These are phyloP conservation scores for Micractinium sp. DNA, from an alignment of 139 green algal genomes.

Conservation along the genomic window DNA sequence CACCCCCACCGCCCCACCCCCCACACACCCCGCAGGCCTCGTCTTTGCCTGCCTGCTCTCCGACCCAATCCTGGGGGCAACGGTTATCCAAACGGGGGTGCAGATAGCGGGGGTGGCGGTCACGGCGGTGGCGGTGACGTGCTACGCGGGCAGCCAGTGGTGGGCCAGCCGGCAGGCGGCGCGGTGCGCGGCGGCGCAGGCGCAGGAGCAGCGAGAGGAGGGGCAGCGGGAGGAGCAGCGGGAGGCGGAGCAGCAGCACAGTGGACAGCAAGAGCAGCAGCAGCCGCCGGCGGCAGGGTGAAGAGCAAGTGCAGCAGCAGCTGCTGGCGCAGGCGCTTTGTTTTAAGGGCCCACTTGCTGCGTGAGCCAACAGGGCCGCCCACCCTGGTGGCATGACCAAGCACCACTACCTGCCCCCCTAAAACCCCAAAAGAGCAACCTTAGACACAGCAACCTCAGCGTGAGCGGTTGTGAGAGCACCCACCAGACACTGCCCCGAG, in stretches of 20 bases:
- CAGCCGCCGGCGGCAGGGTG: neutral
- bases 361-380: too few relatives aligned
- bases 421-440: too few relatives aligned
- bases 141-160: slow-evolving; percentile 13
- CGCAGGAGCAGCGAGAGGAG: neutral
- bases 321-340: neutral
- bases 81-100: slow-evolving; percentile 12
- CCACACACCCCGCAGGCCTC: neutral
- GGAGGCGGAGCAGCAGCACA: too few relatives aligned
- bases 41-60: slow-evolving; percentile 11
- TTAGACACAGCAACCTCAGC: too few relatives aligned
- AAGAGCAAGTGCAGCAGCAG: neutral
- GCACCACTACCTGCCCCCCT: too few relatives aligned
- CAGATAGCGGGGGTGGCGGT: slow-evolving; percentile 25
- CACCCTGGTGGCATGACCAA: too few relatives aligned
- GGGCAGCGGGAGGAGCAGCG: neutral
- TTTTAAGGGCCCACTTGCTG: too few relatives aligned
- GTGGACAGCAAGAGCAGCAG: neutral
- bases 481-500: too few relatives aligned
- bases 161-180: neutral
- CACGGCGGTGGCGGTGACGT: slow-evolving; percentile 2
- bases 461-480: too few relatives aligned
- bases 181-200: neutral
- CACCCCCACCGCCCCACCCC: too few relatives aligned
- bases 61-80: neutral